Conservation (phyloP, 2,329 filamentous ascomycete species). For the Blastomyces parvus region DNA sequence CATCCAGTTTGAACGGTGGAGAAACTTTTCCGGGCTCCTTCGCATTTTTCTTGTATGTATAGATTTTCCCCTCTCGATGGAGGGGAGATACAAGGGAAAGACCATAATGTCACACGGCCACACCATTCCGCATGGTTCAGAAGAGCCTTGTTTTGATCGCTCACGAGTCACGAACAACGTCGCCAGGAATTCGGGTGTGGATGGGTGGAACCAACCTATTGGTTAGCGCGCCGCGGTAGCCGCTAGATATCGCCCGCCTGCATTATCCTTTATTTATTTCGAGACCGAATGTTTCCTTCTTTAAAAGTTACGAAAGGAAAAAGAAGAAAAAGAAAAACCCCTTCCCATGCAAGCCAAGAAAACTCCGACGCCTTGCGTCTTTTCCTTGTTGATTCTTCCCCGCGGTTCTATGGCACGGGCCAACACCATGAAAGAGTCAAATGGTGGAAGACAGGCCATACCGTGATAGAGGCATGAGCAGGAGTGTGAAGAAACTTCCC, state of each 20-base stretch:
- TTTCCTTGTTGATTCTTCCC: neutral
- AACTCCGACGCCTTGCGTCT: neutral
- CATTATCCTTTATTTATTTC: neutral
- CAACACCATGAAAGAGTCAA: neutral
- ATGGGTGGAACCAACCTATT: neutral
- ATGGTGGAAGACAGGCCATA: neutral
- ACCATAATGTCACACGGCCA: too few relatives aligned
- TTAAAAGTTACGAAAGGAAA: neutral
- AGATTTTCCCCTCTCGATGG: too few relatives aligned
- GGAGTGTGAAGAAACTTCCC: neutral
- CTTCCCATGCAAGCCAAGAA: neutral
- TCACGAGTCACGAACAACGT: too few relatives aligned
- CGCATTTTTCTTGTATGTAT: too few relatives aligned
- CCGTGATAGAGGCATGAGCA: neutral
- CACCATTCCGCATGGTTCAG: too few relatives aligned
- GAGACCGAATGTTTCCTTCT: neutral
- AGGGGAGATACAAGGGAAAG: too few relatives aligned
- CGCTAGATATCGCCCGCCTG: neutral
- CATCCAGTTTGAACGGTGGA: too few relatives aligned
- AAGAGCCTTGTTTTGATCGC: too few relatives aligned
- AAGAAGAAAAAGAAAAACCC: neutral
- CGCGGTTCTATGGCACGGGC: neutral
- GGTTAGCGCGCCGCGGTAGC: slow-evolving; percentile 6
- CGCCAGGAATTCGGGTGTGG: too few relatives aligned
- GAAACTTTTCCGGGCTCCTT: too few relatives aligned